These are phyloP conservation scores for Stachybotrys chlorohalonatus DNA, from an alignment of 2,329 filamentous ascomycete genomes.

Conservation along the genomic window DNA sequence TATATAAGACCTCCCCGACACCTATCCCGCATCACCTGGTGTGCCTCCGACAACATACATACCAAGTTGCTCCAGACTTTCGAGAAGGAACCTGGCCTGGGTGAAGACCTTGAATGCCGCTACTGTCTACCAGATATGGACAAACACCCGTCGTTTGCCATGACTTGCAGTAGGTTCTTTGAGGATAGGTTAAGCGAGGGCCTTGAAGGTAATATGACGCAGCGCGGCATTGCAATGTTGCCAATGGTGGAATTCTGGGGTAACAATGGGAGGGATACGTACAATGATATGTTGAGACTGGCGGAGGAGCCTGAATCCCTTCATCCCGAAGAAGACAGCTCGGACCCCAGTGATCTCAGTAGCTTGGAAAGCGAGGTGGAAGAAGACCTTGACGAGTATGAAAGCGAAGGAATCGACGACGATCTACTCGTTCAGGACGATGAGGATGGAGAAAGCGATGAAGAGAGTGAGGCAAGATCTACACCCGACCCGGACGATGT, in stretches of 20 bases:
- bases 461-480: neutral
- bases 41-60: constrained; percentile 17
- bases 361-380: constrained; percentile 4
- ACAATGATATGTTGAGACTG: neutral
- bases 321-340: constrained; percentile 6
- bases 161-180: constrained; percentile 8
- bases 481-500: neutral
- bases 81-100: constrained; percentile 12
- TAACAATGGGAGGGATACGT: neutral
- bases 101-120: constrained; percentile 14
- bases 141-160: constrained; percentile 18
- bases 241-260: neutral
- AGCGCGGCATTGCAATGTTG: neutral
- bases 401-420: constrained; percentile 31
- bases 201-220: constrained; percentile 1
- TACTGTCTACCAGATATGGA: constrained; percentile 25
- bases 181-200: constrained; percentile 1
- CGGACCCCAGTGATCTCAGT: neutral
- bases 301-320: constrained; percentile 8
- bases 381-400: constrained; percentile 20
- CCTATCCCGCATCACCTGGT: constrained; percentile 17
- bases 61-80: constrained; percentile 15
- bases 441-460: constrained; percentile 12
- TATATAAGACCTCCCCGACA: constrained; percentile 3
- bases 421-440: constrained; percentile 8